Conservation (phyloP, 2,329 filamentous ascomycete species). For the Diaporthe eres region DNA sequence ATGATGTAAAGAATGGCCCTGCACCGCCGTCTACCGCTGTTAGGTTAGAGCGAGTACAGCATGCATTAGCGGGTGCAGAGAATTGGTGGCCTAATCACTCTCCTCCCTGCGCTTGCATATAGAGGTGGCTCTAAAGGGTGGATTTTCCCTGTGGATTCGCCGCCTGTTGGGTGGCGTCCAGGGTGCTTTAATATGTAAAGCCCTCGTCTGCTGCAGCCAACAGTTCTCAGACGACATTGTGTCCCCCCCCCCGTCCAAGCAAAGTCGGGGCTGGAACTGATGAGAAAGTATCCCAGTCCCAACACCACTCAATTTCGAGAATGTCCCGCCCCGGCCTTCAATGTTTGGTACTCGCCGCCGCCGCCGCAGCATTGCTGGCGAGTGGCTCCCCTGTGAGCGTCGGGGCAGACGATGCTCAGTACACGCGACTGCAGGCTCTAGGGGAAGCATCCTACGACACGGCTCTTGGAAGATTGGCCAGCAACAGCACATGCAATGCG, state of each 20-base stretch:
- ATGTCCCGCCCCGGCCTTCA: not conserved
- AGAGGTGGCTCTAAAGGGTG: not conserved
- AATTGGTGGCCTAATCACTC: not conserved
- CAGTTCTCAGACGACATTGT: not conserved
- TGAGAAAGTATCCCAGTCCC: not conserved
- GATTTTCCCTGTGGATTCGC: not conserved
- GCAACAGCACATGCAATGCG: slow-evolving; percentile 5
- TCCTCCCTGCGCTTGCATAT: slow-evolving; percentile 10
- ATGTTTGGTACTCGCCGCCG: not conserved
- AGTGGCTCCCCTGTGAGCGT: not conserved
- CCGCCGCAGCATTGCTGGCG: not conserved
- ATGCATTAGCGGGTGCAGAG: not conserved
- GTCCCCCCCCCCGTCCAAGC: not conserved
- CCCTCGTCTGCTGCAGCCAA: not conserved
- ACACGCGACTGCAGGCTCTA: not conserved
- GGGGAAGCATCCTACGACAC: not conserved
- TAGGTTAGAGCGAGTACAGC: not conserved
- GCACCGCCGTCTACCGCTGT: not conserved
- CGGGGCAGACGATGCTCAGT: not conserved
- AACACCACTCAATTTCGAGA: not conserved
- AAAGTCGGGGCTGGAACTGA: not conserved
- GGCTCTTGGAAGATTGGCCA: not conserved
- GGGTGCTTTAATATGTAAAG: not conserved
- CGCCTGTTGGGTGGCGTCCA: not conserved
- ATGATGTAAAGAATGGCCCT: not conserved